Evolutionary conservation across 768 basidiomycete genomes (phyloP).

Genomic region (Pisolithus orientalis): DNA sequence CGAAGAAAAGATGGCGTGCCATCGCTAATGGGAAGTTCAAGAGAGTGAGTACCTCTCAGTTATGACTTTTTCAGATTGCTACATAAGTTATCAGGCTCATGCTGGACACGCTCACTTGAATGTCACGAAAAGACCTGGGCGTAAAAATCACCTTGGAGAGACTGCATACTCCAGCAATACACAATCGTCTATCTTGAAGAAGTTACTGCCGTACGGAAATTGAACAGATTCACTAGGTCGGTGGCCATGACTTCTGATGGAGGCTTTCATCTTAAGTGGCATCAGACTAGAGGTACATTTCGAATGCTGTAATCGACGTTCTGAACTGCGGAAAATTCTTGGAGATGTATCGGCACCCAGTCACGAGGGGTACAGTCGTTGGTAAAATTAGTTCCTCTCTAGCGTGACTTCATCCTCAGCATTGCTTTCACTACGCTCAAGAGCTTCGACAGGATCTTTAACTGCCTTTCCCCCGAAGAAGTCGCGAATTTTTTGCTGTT

Average conservation of each 20-base stretch:
- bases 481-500: conserved; percentile 66
- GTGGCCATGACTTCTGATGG: background rate
- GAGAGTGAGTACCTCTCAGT: conserved; percentile 44
- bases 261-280: too few relatives aligned
- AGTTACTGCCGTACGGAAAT: conserved; percentile 61
- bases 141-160: conserved; percentile 59
- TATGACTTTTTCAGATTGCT: background rate
- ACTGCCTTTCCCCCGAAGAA: conserved; percentile 50
- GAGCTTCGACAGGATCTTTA: conserved; percentile 9
- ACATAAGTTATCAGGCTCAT: conserved; percentile 41
- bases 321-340: too few relatives aligned
- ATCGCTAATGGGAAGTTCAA: conserved; percentile 67
- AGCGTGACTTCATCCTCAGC: conserved; percentile 18
- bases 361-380: too few relatives aligned
- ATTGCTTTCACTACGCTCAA: conserved; percentile 19
- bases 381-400: background rate
- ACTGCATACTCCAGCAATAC: conserved; percentile 60
- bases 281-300: background rate
- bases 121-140: conserved; percentile 54
- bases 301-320: conserved; percentile 6
- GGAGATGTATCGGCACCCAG: too few relatives aligned
- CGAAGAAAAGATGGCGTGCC: conserved; percentile 77
- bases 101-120: conserved; percentile 74
- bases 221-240: conserved; percentile 21
- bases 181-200: conserved; percentile 65